phyloP scores from a whole-genome alignment of 1,284 basidiomycete species.

The Ustilago vetiveriae region DNA sequence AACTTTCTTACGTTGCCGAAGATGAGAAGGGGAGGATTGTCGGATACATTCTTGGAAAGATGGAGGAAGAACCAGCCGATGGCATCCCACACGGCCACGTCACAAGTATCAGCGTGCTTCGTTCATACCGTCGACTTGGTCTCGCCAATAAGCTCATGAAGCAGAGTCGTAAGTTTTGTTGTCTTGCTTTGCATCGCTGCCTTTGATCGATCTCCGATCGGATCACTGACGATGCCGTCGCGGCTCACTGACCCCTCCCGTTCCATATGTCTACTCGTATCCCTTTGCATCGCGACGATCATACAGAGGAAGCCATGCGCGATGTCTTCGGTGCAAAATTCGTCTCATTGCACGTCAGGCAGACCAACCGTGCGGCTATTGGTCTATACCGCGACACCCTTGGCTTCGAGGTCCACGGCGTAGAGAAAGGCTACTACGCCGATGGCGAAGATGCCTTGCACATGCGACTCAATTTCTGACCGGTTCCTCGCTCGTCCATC shows the following conservation, averaged over 20 bases:
- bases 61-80: constrained; percentile 71
- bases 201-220: neutral
- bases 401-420: constrained; percentile 63
- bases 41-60: constrained; percentile 93
- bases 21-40: constrained; percentile 88
- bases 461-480: constrained; percentile 60
- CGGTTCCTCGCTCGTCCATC: no score
- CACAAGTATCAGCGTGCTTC: constrained; percentile 64
- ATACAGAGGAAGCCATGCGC: constrained; percentile 62
- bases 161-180: constrained; percentile 60
- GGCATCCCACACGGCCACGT: constrained; percentile 67
- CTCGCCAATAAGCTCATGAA: constrained; percentile 66
- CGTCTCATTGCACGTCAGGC: constrained; percentile 64
- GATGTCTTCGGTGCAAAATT: constrained; percentile 64
- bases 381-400: constrained; percentile 63
- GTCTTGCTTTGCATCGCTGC: neutral
- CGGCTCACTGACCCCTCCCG: neutral
- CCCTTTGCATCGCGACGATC: neutral
- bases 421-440: constrained; percentile 65
- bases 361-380: constrained; percentile 66
- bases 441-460: constrained; percentile 65
- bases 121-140: constrained; percentile 62
- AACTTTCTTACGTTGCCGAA: constrained; percentile 91
- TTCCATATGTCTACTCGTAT: neutral
- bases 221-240: neutral